Base-by-base conservation (phyloP, 2,329 filamentous ascomycete species). In the Aspergillus clavatus region DNA sequence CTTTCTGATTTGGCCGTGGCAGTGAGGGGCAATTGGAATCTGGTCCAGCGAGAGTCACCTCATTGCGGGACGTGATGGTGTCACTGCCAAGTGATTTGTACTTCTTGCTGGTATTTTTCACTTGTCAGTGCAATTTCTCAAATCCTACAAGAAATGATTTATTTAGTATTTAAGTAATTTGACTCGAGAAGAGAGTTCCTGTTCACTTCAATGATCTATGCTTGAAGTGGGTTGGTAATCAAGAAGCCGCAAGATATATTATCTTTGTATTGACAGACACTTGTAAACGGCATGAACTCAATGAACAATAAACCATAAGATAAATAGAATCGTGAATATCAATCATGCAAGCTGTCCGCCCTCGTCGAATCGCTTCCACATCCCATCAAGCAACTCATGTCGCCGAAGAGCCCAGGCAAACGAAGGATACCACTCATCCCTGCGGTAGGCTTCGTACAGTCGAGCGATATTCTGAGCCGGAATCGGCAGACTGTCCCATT, bases 371-470 rank as follows among this genome's bases (percentile, higher is more conserved):
- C 37, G 22, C 16, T 37, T 45, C 50, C 47, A 50, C 2, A 53
- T 58, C 50, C 55, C 57, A 41, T 75, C 70, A 22, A 80, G 47
- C 61, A 77, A 67, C 55, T 68, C 61, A 57, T 78, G 75, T n/a
- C 77, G 64, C 51, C 58, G 58, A 3, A 75, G 53, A 0, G 75
- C 77, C 43, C 70, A 60, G 31, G 67, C 67, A 58, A 74, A 74
- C 14, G 68, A 59, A 38, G 69, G 74, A 49, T 67, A 64, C 43
- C 69, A 55, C 12, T 60, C 52, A 11, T 57, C 53, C 48, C 61
- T 66, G 4, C 76, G 75, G 63, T 73, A 80, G 1, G 68, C 70
- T 53, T 84, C 80, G 61, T 83, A 84, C 0, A 81, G 53, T 16
- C 69, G 70, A 0, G 72, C 80, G 22, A 83, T 74, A 51, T 73